Conservation (phyloP, 2,329 filamentous ascomycete genomes). For the Diplodia corticola region DNA sequence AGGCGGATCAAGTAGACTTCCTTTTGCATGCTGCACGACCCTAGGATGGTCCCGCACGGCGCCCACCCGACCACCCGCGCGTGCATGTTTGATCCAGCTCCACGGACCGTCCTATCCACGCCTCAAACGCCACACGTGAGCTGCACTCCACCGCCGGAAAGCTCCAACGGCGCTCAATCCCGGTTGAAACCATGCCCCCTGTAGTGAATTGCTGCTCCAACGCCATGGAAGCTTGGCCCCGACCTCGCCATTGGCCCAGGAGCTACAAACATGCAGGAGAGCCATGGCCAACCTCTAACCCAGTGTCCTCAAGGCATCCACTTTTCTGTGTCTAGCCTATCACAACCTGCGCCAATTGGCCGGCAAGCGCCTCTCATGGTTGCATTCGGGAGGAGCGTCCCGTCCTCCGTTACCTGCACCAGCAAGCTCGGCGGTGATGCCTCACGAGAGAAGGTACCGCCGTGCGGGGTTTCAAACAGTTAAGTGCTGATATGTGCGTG, state of each 20-base stretch:
- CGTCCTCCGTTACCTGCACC: slow-evolving; percentile 2
- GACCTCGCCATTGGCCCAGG: neutral
- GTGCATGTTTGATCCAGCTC: slow-evolving; percentile 11
- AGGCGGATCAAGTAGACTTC: slow-evolving; percentile 6
- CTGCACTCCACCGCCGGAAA: neutral
- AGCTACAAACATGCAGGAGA: neutral
- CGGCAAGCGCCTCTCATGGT: neutral
- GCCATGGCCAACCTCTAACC: slow-evolving; percentile 7
- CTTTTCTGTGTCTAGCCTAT: neutral
- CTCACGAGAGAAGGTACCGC: slow-evolving; percentile 9
- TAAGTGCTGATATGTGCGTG: slow-evolving; percentile 11
- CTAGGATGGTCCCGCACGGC: neutral
- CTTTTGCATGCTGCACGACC: slow-evolving; percentile 7
- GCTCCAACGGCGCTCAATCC: neutral
- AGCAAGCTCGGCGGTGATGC: slow-evolving; percentile 1
- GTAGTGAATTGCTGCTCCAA: slow-evolving; percentile 1
- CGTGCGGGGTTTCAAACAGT: slow-evolving; percentile 7
- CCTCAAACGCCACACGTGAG: slow-evolving; percentile 14
- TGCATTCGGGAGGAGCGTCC: neutral
- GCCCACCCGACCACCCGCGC: slow-evolving; percentile 6
- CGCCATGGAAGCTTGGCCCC: neutral
- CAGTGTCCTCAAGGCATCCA: neutral
- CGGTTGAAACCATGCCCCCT: slow-evolving; percentile 5
- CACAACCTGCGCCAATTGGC: neutral
- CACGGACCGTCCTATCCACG: neutral